Conservation (phyloP, 164 flowering plant genomes). For the Chimonanthus salicifolius region DNA sequence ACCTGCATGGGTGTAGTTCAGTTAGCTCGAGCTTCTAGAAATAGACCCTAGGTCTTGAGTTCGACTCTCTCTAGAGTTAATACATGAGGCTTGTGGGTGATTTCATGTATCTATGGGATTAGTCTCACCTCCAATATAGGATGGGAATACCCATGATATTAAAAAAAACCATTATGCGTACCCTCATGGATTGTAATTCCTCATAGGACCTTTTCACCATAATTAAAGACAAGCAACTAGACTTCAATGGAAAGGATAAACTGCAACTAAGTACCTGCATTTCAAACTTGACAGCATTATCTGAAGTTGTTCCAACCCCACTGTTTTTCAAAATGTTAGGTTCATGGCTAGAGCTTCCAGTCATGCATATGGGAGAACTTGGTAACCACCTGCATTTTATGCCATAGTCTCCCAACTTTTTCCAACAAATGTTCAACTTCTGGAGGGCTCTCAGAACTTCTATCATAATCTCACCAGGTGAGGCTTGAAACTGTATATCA, state of each 20-base stretch:
- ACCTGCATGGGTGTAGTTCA: too few relatives aligned
- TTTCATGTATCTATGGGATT: too few relatives aligned
- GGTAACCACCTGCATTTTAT: constrained; percentile 27
- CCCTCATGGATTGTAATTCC: background rate
- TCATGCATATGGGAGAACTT: constrained; percentile 7
- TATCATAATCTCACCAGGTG: constrained; percentile 24
- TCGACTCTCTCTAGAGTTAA: too few relatives aligned
- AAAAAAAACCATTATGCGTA: background rate
- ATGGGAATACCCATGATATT: too few relatives aligned
- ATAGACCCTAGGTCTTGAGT: too few relatives aligned
- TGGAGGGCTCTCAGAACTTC: constrained; percentile 21
- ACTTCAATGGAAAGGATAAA: background rate
- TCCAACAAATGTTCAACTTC: constrained; percentile 27
- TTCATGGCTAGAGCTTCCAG: background rate
- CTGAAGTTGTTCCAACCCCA: constrained; percentile 1
- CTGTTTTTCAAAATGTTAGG: background rate
- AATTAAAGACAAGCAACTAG: background rate
- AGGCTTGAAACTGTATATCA: constrained; percentile 15
- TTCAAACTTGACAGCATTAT: constrained; percentile 29
- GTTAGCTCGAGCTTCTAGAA: too few relatives aligned
- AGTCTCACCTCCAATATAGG: too few relatives aligned
- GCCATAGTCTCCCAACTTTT: constrained; percentile 25
- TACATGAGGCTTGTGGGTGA: background rate
- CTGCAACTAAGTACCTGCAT: constrained; percentile 25
- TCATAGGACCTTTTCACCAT: background rate